phyloP scores from a whole-genome alignment of 2,329 filamentous ascomycete species.

The Ophiostoma perfectum region DNA sequence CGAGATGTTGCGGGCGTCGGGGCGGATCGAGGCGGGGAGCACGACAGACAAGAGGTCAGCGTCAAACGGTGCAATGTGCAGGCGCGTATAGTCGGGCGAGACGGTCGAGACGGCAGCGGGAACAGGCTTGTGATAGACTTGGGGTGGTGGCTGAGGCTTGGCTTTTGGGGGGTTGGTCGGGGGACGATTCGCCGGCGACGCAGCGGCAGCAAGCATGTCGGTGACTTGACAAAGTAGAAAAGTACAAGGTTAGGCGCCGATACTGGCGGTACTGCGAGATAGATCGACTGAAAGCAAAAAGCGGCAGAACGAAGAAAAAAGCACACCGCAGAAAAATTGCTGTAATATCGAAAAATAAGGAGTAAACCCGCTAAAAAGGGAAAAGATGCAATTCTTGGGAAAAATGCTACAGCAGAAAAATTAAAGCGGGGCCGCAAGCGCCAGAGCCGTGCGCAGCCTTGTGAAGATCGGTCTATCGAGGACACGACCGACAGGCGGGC shows the following conservation, averaged over 20 bases:
- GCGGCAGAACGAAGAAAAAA: background rate
- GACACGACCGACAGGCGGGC: background rate
- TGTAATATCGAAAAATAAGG: background rate
- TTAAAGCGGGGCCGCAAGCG: conserved; percentile 4
- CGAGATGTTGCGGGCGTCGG: conserved; percentile 72
- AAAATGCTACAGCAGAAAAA: background rate
- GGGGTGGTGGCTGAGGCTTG: background rate
- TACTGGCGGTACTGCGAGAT: background rate
- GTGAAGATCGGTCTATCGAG: background rate
- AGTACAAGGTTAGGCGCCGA: background rate
- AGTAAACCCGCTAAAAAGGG: conserved; percentile 2
- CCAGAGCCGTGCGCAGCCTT: conserved; percentile 11
- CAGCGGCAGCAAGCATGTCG: conserved; percentile 10
- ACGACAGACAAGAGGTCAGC: conserved; percentile 66
- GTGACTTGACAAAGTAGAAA: background rate
- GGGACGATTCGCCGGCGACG: conserved; percentile 7
- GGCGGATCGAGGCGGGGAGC: conserved; percentile 61
- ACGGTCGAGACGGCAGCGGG: conserved; percentile 2
- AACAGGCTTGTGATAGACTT: conserved; percentile 1
- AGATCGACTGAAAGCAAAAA: background rate
- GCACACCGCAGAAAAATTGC: conserved; percentile 6
- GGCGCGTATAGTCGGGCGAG: conserved; percentile 43
- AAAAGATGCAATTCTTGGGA: background rate
- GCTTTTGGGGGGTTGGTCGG: background rate
- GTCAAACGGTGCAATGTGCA: conserved; percentile 87